Evolutionary conservation across 768 basidiomycete species (phyloP), one percentile per base, ranked within the genome.

Genomic region (Cystofilobasidium macerans): DNA sequence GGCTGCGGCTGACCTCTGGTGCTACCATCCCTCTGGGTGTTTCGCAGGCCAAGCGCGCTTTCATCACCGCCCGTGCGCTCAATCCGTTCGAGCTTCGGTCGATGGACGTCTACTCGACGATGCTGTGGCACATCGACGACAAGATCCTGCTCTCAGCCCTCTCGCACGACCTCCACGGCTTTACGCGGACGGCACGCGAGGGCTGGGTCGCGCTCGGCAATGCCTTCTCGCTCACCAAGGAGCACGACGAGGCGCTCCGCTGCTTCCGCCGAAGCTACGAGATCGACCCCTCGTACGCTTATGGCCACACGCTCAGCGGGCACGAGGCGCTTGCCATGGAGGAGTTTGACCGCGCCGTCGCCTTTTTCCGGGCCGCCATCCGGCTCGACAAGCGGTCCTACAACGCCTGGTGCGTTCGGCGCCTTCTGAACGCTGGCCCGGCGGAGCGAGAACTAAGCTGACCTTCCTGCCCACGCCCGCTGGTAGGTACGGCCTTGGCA

Each of bases 131-230:
- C 77, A 79, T 95, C 57, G 86, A 88, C 73, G 82, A 84, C 70
- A 84, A 83, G 69, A 84, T 91, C 61, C 83, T 87, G 70, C 81
- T 99, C 66, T 92, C 94, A 4, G 90, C 86, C 78, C 81, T 99
- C 40, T 88, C 94, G 1, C 94, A 98, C 76, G 89, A 93, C 70
- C 80, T 98, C 51, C 83, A 95, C 71, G 84, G 85, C 61, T 86
- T 92, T 74, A 81, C 86, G 70, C 83, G 91, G n/a, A 83, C 82
- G 65, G 84, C 87, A 30, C 79, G 93, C 14, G 84, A 93, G 73
- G 84, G 92, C 20, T 99, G 95, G 95, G 95, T 98, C 70, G 88
- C 92, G 1, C 85, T 91, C 33, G 95, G 95, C 61, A 99, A 99
- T 78, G 79, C 89, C 71, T 98, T 97, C 77, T 94, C 91, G 18